These are phyloP conservation scores for Borovskyia barvae DNA, from an alignment of 208 protist species.

Conservation along the genomic window DNA sequence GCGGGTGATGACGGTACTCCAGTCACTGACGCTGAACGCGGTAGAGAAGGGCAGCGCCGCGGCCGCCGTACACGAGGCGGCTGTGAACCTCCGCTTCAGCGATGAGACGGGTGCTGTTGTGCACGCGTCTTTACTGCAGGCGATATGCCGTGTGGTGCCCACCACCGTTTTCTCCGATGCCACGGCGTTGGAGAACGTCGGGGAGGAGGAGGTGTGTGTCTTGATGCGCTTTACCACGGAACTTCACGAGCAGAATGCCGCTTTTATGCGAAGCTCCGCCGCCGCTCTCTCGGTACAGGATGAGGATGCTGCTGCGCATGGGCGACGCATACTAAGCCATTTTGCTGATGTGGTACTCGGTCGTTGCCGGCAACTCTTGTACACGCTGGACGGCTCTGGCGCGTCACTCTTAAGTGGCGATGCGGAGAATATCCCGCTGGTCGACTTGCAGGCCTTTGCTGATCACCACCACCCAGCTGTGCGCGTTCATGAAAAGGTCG, in stretches of 20 bases:
- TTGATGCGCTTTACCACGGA: slow-evolving; percentile 54
- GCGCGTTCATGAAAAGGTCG: slow-evolving; percentile 71
- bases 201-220: slow-evolving; percentile 51
- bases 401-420: slow-evolving; percentile 67
- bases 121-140: slow-evolving; percentile 19
- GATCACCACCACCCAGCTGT: slow-evolving; percentile 57
- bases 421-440: slow-evolving; percentile 62
- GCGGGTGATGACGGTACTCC: slow-evolving; percentile 50
- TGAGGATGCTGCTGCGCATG: background rate
- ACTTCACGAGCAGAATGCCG: slow-evolving; percentile 49
- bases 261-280: slow-evolving; percentile 51
- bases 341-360: slow-evolving; percentile 45
- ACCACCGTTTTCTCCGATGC: slow-evolving; percentile 31
- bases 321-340: slow-evolving; percentile 17
- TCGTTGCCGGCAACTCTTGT: slow-evolving; percentile 64
- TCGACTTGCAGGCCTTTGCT: slow-evolving; percentile 59
- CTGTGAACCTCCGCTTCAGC: background rate
- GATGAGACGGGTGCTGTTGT: slow-evolving; percentile 6
- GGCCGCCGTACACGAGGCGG: no score
- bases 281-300: no score
- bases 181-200: slow-evolving; percentile 60
- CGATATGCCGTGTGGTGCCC: slow-evolving; percentile 37
- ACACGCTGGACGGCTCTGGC: slow-evolving; percentile 30
- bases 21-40: background rate
- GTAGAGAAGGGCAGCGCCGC: no score